These are phyloP conservation scores for Aspergillus vadensis DNA, from an alignment of 2,329 filamentous ascomycete species.

Conservation along the genomic window DNA sequence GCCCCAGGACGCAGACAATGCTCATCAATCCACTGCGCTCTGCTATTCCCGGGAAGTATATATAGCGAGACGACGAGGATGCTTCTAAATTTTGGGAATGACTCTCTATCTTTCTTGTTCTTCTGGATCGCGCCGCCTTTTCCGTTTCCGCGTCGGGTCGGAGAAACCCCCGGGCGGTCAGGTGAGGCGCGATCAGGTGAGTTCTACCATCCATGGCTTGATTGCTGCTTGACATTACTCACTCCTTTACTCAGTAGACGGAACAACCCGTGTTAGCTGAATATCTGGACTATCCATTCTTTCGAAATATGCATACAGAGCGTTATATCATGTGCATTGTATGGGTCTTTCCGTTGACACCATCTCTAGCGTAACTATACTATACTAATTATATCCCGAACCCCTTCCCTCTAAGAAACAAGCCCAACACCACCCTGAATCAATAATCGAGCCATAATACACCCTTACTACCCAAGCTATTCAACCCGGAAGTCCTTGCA, in stretches of 20 bases:
- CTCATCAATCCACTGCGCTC: constrained; percentile 24
- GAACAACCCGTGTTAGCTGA: too few species aligned
- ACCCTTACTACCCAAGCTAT: neutral
- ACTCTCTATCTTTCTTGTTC: constrained; percentile 7
- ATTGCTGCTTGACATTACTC: neutral
- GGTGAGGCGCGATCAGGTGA: constrained; percentile 21
- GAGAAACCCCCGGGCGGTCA: constrained; percentile 33
- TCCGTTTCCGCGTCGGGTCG: constrained; percentile 32
- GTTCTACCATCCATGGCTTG: neutral
- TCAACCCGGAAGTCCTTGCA: neutral
- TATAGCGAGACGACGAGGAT: constrained; percentile 5
- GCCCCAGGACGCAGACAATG: constrained; percentile 33
- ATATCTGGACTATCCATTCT: too few species aligned
- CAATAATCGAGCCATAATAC: neutral
- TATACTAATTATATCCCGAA: neutral
- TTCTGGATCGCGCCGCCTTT: constrained; percentile 18
- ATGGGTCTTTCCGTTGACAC: neutral
- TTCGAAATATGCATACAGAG: neutral
- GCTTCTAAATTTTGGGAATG: constrained; percentile 5
- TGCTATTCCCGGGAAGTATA: constrained; percentile 15
- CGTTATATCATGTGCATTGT: neutral
- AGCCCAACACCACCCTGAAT: neutral
- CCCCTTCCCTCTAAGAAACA: neutral
- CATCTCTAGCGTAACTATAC: too few species aligned
- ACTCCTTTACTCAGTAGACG: too few species aligned